Base-by-base conservation (phyloP, 805 yeast genomes). In the Ogataea haglerorum region DNA sequence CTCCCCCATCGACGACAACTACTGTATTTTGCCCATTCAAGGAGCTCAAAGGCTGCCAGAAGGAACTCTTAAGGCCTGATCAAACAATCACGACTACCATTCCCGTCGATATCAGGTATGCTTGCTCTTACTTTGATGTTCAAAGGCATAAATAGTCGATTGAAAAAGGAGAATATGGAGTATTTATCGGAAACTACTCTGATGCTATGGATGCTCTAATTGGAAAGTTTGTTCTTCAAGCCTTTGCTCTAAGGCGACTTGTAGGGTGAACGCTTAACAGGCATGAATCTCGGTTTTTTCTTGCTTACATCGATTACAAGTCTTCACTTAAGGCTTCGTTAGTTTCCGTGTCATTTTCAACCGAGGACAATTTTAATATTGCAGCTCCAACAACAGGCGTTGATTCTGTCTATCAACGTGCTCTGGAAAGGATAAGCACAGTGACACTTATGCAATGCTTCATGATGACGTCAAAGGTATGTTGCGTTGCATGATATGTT, bases 31-130 rank as follows among this genome's bases (percentile, higher is more conserved):
- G 85, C 53, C 82, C 85, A 9, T 55, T 67, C 17, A 80, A 79
- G 59, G 85, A 80, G 52, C 65, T 80, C 56, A 78, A 76, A 57
- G 82, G 73, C 19, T 80, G 75, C 53, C 70, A 61, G 13, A 79
- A 80, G 59, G 70, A 74, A 7, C 54, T 45, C 27, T 51, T 80
- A 43, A 51, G 59, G 34, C 63, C 79, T 4, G 78, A 78, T 7
- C 72, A 70, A 47, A 41, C 65, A 8, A 58, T 60, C 39, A 52
- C 58, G 1, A 75, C 70, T 14, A 43, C 49, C 1, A 48, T 78
- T 23, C 49, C 47, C n/a, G 47, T 75, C 19, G 65, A 70, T 1
- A 40, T 73, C 41, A 73, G 72, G 49, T 77, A 76, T 46, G 74
- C 76, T 18, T 65, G 75, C 9, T 76, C 82, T 0, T 78, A 62